These are phyloP conservation scores for Calocera viscosa DNA, from an alignment of 768 basidiomycete genomes.

Conservation along the genomic window DNA sequence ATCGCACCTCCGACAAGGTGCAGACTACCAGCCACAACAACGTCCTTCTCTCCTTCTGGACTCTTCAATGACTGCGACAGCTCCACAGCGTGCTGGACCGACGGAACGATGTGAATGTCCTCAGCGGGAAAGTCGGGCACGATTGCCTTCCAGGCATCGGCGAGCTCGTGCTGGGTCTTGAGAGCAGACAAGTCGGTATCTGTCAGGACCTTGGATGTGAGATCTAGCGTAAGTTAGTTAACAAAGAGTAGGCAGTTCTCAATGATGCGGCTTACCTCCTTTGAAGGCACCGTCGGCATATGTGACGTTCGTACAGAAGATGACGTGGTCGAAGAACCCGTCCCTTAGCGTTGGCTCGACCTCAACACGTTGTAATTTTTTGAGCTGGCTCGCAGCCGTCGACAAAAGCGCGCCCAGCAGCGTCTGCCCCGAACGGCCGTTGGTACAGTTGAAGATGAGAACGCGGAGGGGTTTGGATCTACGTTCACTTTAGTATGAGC, in stretches of 20 bases:
- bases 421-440: slow-evolving; percentile 63
- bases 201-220: slow-evolving; percentile 56
- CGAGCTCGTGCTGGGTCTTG: slow-evolving; percentile 64
- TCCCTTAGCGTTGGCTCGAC: slow-evolving; percentile 16
- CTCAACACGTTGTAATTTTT: slow-evolving; percentile 23
- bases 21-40: slow-evolving; percentile 85
- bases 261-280: slow-evolving; percentile 47
- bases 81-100: slow-evolving; percentile 79
- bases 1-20: slow-evolving; percentile 90
- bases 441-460: slow-evolving; percentile 91
- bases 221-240: no score
- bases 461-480: slow-evolving; percentile 32
- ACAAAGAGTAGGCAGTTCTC: slow-evolving; percentile 14
- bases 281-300: slow-evolving; percentile 82
- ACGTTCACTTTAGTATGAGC: no score
- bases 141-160: slow-evolving; percentile 55
- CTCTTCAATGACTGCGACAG: slow-evolving; percentile 37
- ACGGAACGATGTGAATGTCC: slow-evolving; percentile 65
- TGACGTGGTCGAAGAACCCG: slow-evolving; percentile 67
- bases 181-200: slow-evolving; percentile 51
- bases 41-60: slow-evolving; percentile 28
- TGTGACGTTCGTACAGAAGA: slow-evolving; percentile 95
- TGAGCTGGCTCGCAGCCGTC: slow-evolving; percentile 39
- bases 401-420: slow-evolving; percentile 54
- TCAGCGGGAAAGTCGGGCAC: slow-evolving; percentile 47